Evolutionary conservation across 1,139 yeast species (phyloP).

Genomic region (Pichia sp.): DNA sequence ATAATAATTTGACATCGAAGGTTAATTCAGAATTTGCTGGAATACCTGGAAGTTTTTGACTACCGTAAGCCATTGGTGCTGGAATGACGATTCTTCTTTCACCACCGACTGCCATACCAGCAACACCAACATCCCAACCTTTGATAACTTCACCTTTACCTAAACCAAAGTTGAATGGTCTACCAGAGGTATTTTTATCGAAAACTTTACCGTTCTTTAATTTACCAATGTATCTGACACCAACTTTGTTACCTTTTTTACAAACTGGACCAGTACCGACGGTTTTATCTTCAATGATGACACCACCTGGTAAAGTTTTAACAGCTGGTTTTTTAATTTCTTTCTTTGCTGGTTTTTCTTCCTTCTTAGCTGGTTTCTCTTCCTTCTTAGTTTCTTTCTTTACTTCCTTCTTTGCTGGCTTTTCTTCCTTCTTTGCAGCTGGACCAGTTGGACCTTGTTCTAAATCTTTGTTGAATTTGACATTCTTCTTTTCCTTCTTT

Average conservation of each 20-base stretch:
- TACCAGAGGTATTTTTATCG: slow-evolving; percentile 95
- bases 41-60: slow-evolving; percentile 88
- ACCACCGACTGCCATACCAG: slow-evolving; percentile 98
- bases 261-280: slow-evolving; percentile 83
- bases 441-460: slow-evolving; percentile 86
- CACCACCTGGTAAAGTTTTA: slow-evolving; percentile 87
- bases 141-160: slow-evolving; percentile 98
- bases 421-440: slow-evolving; percentile 17
- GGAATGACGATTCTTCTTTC: slow-evolving; percentile 98
- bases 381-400: slow-evolving; percentile 20
- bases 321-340: slow-evolving; percentile 45
- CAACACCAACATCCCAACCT: slow-evolving; percentile 98
- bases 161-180: slow-evolving; percentile 83
- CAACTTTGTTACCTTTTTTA: slow-evolving; percentile 84
- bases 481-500: slow-evolving; percentile 42
- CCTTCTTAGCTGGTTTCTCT: slow-evolving; percentile 14
- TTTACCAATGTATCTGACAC: slow-evolving; percentile 97
- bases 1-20: slow-evolving; percentile 89
- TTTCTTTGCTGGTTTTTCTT: slow-evolving; percentile 23
- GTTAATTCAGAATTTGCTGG: slow-evolving; percentile 96
- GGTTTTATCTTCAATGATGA: slow-evolving; percentile 85
- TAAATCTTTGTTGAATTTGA: slow-evolving; percentile 79
- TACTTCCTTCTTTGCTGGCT: slow-evolving; percentile 21
- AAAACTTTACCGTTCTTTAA: slow-evolving; percentile 92
- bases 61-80: slow-evolving; percentile 93